Conservation (phyloP, 176 grass and related monocot species). For the Stipa capillata region DNA sequence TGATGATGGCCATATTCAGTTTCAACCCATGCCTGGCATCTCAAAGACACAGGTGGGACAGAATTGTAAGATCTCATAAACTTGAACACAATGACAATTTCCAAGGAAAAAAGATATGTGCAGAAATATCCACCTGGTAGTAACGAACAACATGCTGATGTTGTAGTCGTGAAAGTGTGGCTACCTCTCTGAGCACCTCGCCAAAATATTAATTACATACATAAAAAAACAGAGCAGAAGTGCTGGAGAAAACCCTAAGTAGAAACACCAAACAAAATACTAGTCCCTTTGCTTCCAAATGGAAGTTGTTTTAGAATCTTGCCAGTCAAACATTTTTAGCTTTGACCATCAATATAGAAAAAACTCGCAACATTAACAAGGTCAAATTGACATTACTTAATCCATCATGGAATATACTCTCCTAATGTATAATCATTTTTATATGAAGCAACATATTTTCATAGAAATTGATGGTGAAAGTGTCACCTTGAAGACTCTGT, state of each 20-base stretch:
- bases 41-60: conserved; percentile 7
- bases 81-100: conserved; percentile 8
- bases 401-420: neutral
- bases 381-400: neutral
- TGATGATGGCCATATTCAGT: conserved; percentile 68
- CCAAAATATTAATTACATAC: conserved; percentile 45
- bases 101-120: conserved; percentile 7
- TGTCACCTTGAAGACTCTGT: neutral
- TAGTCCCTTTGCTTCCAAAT: neutral
- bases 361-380: neutral
- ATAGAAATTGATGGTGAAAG: neutral
- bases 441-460: neutral
- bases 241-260: neutral
- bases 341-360: neutral
- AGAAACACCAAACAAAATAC: neutral
- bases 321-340: neutral
- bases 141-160: conserved; percentile 98
- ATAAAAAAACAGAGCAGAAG: conserved; percentile 26
- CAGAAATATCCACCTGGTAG: conserved; percentile 61
- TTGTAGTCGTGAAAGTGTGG: conserved; percentile 82
- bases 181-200: conserved; percentile 94
- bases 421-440: neutral
- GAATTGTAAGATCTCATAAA: conserved; percentile 13
- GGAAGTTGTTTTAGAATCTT: neutral
- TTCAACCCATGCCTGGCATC: conserved; percentile 92